Conservation (phyloP, 2,329 filamentous ascomycete genomes). For the Lanzia echinophila region DNA sequence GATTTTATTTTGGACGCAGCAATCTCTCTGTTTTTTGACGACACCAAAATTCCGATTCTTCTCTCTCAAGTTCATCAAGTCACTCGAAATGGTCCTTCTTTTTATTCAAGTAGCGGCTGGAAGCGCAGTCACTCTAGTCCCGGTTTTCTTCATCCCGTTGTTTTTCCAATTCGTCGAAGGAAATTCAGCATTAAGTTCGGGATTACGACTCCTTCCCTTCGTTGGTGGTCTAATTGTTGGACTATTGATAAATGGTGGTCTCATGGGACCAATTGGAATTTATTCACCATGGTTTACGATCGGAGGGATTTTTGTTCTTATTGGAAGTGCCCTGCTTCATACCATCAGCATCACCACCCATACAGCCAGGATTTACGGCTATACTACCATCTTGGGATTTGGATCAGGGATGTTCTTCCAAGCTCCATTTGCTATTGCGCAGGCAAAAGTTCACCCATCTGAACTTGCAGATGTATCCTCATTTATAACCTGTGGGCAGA, state of each 20-base stretch:
- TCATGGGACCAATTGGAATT: not conserved
- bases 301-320: not conserved
- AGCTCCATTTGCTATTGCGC: conserved; percentile 31
- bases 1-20: not conserved
- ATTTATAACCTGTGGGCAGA: conserved; percentile 29
- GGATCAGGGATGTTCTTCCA: conserved; percentile 34
- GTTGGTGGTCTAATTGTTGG: conserved; percentile 22
- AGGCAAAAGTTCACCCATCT: conserved; percentile 27
- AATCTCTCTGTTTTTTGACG: not conserved
- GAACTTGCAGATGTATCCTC: conserved; percentile 29
- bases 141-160: conserved; percentile 35
- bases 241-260: not conserved
- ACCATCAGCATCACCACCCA: not conserved
- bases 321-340: not conserved
- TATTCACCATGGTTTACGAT: not conserved
- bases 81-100: not conserved
- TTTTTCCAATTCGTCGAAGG: conserved; percentile 43
- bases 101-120: conserved; percentile 14
- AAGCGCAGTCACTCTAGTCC: conserved; percentile 4
- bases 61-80: not conserved
- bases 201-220: conserved; percentile 28
- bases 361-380: not conserved
- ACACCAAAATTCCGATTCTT: not conserved
- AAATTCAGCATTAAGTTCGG: conserved; percentile 39
- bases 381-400: conserved; percentile 25